These are phyloP conservation scores for Argentina anserina DNA, from an alignment of 306 rosid genomes.

Conservation along the genomic window DNA sequence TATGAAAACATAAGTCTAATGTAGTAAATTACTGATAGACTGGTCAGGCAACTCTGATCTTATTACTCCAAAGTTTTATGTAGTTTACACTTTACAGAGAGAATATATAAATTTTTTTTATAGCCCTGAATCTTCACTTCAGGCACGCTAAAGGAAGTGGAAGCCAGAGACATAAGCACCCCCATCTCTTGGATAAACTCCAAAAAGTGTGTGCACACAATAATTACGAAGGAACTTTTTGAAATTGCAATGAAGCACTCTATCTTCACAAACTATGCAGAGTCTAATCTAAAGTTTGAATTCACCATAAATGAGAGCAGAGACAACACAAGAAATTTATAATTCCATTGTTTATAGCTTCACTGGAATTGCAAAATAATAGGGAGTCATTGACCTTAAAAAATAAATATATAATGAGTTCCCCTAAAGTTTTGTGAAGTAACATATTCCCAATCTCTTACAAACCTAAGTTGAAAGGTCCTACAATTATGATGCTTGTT, in stretches of 20 bases:
- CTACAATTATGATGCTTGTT: neutral
- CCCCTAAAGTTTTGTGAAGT: neutral
- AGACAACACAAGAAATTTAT: too few relatives aligned
- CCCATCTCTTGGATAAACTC: neutral
- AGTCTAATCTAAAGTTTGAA: neutral
- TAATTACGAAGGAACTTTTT: neutral
- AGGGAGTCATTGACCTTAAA: neutral
- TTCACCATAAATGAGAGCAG: neutral
- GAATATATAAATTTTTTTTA: too few relatives aligned
- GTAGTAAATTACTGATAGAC: constrained; percentile 1
- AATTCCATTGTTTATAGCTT: neutral
- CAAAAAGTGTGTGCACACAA: neutral
- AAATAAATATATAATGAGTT: neutral
- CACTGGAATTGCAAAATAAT: neutral
- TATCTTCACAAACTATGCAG: neutral
- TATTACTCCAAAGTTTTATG: neutral
- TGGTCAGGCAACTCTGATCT: constrained; percentile 5
- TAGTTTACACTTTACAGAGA: too few relatives aligned
- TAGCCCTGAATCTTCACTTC: neutral
- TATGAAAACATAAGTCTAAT: neutral
- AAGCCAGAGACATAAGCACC: neutral
- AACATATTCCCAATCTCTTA: neutral
- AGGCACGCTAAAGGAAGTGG: neutral
- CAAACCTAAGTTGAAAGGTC: neutral
- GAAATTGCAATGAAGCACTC: neutral